Percentiles rank a stretch among this genome's conserved stretches.
phyloP scores from a whole-genome alignment of 2,329 filamentous ascomycete species.

The Curvularia sp. region DNA sequence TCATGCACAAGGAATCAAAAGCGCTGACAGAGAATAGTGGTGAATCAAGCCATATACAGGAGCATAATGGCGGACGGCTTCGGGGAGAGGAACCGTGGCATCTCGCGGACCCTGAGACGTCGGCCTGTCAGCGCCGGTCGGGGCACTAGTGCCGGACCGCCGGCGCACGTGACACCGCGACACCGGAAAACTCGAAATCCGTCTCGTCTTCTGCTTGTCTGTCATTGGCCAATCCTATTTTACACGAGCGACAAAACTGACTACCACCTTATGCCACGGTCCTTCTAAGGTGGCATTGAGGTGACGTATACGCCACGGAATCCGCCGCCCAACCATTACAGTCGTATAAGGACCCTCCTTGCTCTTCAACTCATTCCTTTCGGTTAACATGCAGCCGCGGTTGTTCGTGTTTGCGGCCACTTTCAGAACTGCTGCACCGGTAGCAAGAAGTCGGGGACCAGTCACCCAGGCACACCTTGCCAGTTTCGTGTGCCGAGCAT shows the following conservation, averaged over 20 bases:
- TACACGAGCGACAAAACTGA: neutral
- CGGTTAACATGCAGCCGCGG: conserved; percentile 38
- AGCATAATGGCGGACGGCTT: conserved; percentile 8
- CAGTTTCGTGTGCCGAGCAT: conserved; percentile 36
- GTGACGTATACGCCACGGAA: neutral
- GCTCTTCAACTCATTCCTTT: neutral
- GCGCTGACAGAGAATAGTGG: neutral
- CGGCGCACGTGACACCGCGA: conserved; percentile 28
- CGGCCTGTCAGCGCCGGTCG: neutral
- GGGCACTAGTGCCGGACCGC: neutral
- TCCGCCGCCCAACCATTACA: neutral
- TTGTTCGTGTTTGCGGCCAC: conserved; percentile 30
- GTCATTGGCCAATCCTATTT: neutral
- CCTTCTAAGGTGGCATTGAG: neutral
- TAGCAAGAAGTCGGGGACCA: conserved; percentile 8
- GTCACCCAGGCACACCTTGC: conserved; percentile 13
- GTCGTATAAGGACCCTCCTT: neutral
- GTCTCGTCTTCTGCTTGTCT: neutral
- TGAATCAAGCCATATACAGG: conserved; percentile 1
- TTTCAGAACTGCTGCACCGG: conserved; percentile 26
- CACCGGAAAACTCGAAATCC: conserved; percentile 1
- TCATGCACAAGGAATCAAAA: neutral
- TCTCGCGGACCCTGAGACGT: conserved; percentile 1
- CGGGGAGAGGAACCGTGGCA: conserved; percentile 5
- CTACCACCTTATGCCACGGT: neutral